A percentile compares a stretch with the other conserved stretches of the same genome.
phyloP scores from a whole-genome alignment of 352 stramenopile genomes.

The Blastocystis sp. region DNA sequence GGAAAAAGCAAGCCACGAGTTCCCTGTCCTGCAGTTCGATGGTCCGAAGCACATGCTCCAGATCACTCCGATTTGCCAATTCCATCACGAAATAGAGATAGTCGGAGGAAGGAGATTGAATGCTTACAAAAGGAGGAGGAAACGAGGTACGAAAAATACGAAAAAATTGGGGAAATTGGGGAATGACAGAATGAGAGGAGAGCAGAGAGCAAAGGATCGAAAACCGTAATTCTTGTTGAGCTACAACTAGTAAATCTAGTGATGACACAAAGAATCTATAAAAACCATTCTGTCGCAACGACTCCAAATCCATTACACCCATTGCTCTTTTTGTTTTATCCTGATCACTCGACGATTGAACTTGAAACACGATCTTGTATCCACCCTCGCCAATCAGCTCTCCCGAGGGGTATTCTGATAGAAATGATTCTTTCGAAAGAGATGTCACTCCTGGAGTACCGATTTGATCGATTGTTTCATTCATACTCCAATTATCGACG shows the following conservation, averaged over 20 bases:
- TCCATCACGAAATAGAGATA: not conserved
- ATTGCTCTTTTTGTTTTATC: not conserved
- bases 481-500: not conserved
- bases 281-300: not conserved
- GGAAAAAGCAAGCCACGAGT: not conserved
- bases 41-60: not conserved
- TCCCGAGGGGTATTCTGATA: not conserved
- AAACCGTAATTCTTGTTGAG: not conserved
- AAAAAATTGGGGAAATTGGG: not conserved
- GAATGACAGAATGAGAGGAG: not conserved
- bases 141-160: not conserved
- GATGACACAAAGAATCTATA: not conserved
- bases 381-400: not conserved
- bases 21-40: not conserved
- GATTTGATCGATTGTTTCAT: no score
- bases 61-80: not conserved
- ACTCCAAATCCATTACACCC: not conserved
- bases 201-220: not conserved
- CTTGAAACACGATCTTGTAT: constrained; percentile 13
- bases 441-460: not conserved
- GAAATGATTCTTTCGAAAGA: not conserved
- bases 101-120: not conserved
- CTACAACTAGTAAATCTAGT: not conserved
- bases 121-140: not conserved
- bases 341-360: not conserved